Conservation (phyloP, 2,329 filamentous ascomycete genomes). For the Zasmidium cellare region DNA sequence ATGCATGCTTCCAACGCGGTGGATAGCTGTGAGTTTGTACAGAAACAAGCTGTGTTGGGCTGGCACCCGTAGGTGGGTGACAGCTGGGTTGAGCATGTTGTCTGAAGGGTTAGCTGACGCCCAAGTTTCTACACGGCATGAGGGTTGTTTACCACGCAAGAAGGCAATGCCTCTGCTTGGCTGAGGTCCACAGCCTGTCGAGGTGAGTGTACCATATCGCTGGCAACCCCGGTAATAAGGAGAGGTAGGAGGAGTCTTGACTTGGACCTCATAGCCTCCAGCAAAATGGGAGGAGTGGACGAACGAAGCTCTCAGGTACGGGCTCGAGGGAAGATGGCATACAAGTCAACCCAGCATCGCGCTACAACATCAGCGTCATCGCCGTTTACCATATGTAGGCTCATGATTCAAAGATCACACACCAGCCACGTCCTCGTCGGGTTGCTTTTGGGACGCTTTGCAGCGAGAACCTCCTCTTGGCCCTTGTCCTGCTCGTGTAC, state of each 20-base stretch:
- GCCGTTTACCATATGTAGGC: background rate
- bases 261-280: background rate
- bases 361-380: background rate
- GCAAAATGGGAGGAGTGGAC: background rate
- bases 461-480: background rate
- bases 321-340: background rate
- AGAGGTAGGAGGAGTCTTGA: background rate
- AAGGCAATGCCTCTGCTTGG: background rate
- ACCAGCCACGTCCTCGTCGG: background rate
- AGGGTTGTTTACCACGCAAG: background rate
- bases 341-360: background rate
- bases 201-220: background rate
- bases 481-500: background rate
- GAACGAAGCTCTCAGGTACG: background rate
- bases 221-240: background rate
- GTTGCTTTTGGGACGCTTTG: background rate
- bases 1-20: slow-evolving; percentile 1
- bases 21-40: background rate
- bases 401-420: background rate
- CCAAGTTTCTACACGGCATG: background rate
- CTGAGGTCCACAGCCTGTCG: background rate
- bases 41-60: background rate
- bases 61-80: background rate
- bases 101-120: background rate
- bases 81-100: background rate